Evolutionary conservation across 805 yeast species (phyloP), one percentile per base, ranked within the genome.

Genomic region (Metschnikowia corniflorae): DNA sequence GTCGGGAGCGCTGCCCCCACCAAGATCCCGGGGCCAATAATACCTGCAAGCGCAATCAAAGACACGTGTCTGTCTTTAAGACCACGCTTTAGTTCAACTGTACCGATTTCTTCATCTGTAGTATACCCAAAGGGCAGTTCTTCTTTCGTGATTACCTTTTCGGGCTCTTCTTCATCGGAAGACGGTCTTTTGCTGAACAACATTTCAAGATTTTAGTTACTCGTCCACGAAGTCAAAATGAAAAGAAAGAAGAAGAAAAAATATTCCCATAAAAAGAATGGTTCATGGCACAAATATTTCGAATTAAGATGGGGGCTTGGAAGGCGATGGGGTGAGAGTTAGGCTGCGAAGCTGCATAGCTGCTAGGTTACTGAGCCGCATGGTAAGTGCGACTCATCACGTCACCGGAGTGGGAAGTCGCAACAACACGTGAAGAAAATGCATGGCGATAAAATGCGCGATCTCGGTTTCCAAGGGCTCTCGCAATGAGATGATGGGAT

Each of bases 1-100:
- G 77, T 57, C 22, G 78, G 77, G n/a, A 61, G 51, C 5, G 78
- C 78, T 36, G 78, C 65, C 26, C 78, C 77, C 17, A 77, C 68
- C 33, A 75, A 60, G 18, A 70, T 70, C 43, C 82, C 82, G 1
- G 82, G 82, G 0, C 82, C 82, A 37, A 77, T 72, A 33, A 77
- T 69, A 26, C 82, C 81, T 17, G 80, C 78, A 7, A 75, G 47
- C 3, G 78, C 77, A 35, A 75, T 65, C 37, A 75, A 50, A 10
- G 78, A 68, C 26, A 74, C 62, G 49, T 72, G 77, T 39, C 78
- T 56, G 45, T 73, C 71, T 43, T 73, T 73, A 16, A 75, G 58
- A 16, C 68, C 71, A 40, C 75, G 63, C 40, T 70, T 70, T 26
- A 73, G 53, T 9, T 69, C 61, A 8, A 37, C 33, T 2, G 40